These are phyloP conservation scores for Saccharomycopsis javanensis DNA, from an alignment of 805 yeast species.

Conservation along the genomic window DNA sequence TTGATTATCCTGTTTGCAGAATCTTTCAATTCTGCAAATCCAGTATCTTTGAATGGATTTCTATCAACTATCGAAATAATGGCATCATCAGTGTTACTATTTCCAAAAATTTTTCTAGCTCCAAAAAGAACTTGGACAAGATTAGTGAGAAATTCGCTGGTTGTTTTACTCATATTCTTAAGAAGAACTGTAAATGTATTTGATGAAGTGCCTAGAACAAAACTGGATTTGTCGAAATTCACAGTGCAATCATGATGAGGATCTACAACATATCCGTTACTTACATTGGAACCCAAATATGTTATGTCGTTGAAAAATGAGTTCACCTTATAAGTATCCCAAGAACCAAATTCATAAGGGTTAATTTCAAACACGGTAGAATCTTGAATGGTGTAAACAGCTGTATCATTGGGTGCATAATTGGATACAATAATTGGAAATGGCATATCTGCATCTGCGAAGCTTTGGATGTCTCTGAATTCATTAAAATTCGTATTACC, in stretches of 20 bases:
- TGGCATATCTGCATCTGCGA: constrained; percentile 53
- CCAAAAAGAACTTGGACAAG: constrained; percentile 7
- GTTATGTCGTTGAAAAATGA: constrained; percentile 63
- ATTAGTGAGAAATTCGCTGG: not conserved
- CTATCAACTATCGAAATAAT: constrained; percentile 28
- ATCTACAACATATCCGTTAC: constrained; percentile 47
- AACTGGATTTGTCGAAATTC: constrained; percentile 77
- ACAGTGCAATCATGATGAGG: constrained; percentile 49
- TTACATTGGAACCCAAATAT: constrained; percentile 59
- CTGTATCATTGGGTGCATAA: constrained; percentile 38
- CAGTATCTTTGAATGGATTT: constrained; percentile 1
- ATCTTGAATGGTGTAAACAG: constrained; percentile 51
- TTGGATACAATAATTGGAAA: constrained; percentile 59
- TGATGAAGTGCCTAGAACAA: constrained; percentile 73
- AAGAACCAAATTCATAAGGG: constrained; percentile 71
- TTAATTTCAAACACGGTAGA: constrained; percentile 35
- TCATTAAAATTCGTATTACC: constrained; percentile 38
- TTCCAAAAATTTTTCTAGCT: constrained; percentile 23
- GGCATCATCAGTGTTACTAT: constrained; percentile 20
- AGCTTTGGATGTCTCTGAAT: constrained; percentile 50
- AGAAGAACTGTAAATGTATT: constrained; percentile 49
- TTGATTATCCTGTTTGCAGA: constrained; percentile 12
- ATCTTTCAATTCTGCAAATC: not conserved
- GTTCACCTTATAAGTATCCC: constrained; percentile 63
- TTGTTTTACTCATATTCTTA: not conserved